Evolutionary conservation across 2,329 filamentous ascomycete species (phyloP).

Genomic region (Penicillium sp.): DNA sequence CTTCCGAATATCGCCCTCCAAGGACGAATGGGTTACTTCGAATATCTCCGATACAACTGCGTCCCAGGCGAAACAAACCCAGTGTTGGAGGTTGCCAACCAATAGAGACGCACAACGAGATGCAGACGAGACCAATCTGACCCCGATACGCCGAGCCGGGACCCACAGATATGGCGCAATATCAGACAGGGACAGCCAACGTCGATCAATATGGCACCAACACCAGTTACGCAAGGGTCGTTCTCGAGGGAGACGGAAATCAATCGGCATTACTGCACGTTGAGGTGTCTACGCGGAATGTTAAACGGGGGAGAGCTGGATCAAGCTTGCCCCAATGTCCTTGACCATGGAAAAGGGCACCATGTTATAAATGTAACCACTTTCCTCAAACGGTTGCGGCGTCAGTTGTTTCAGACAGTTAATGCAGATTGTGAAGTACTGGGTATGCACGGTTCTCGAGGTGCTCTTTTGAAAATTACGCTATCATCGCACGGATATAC

Average conservation of each 20-base stretch:
- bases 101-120: background rate
- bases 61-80: slow-evolving; percentile 1
- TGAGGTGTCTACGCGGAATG: slow-evolving; percentile 11
- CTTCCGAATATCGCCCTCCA: slow-evolving; percentile 12
- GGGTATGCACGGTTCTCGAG: slow-evolving; percentile 25
- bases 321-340: slow-evolving; percentile 13
- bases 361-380: background rate
- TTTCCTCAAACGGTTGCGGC: background rate
- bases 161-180: background rate
- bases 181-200: slow-evolving; percentile 1
- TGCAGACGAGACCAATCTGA: slow-evolving; percentile 2
- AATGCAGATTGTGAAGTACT: slow-evolving; percentile 24
- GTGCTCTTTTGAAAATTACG: slow-evolving; percentile 28
- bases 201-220: background rate
- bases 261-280: slow-evolving; percentile 11
- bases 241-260: background rate
- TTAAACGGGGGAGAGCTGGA: slow-evolving; percentile 11
- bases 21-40: slow-evolving; percentile 12
- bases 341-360: slow-evolving; percentile 8
- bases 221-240: background rate
- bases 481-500: slow-evolving; percentile 31
- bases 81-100: background rate
- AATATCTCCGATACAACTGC: slow-evolving; percentile 9
- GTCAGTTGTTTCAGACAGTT: slow-evolving; percentile 9
- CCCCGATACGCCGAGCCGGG: slow-evolving; percentile 9